These are phyloP conservation scores for Effrenium voratum DNA, from an alignment of 73 alveolate genomes.

Conservation along the genomic window DNA sequence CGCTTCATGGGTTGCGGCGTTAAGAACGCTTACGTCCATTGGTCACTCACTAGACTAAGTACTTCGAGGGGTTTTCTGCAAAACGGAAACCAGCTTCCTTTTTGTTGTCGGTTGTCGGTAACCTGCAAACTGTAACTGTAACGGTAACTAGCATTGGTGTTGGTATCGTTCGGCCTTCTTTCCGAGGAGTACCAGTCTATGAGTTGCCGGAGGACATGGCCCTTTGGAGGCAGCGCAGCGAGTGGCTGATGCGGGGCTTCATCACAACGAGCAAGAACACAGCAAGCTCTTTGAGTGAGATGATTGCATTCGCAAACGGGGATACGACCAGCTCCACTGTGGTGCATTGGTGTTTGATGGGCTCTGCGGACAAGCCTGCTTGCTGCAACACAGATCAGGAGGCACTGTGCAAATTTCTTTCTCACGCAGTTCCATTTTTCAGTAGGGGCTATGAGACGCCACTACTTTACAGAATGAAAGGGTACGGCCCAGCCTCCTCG, in stretches of 20 bases:
- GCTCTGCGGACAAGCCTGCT: not conserved
- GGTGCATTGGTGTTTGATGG: conserved; percentile 16
- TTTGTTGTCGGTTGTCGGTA: too few species aligned
- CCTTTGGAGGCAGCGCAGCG: not conserved
- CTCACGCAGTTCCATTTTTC: not conserved
- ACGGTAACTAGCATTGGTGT: too few species aligned
- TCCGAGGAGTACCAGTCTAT: not conserved
- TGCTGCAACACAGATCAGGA: conserved; percentile 25
- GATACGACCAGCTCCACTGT: not conserved
- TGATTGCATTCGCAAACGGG: not conserved
- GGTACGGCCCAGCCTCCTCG: conserved; percentile 19
- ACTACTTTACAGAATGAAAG: conserved; percentile 3
- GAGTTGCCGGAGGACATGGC: conserved; percentile 14
- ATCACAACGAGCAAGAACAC: not conserved
- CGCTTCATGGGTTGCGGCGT: too few species aligned
- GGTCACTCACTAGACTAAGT: too few species aligned
- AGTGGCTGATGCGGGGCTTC: not conserved
- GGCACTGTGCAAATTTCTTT: not conserved
- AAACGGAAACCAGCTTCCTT: too few species aligned
- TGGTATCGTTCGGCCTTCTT: too few species aligned
- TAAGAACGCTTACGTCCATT: too few species aligned
- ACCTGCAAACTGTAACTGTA: too few species aligned
- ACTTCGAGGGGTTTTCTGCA: too few species aligned
- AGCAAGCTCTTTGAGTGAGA: not conserved
- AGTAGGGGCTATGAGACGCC: conserved; percentile 23